Evolutionary conservation across 2,329 filamentous ascomycete genomes (phyloP).

Genomic region (Neonectria sp.): DNA sequence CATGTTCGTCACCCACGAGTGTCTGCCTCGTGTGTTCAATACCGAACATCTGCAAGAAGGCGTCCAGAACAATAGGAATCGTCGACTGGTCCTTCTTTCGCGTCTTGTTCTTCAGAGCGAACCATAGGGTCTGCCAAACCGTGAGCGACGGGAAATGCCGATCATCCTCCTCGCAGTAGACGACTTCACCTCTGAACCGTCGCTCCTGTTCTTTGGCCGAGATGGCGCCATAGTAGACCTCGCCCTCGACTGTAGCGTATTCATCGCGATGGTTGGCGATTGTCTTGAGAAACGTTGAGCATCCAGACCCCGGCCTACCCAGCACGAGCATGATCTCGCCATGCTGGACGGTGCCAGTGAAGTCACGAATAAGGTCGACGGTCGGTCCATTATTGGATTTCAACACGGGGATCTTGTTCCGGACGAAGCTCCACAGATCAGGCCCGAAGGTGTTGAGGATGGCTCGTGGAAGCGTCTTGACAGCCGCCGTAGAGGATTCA

Average conservation of each 20-base stretch:
- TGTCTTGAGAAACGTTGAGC: constrained; percentile 63
- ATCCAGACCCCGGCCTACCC: constrained; percentile 74
- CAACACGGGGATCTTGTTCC: constrained; percentile 12
- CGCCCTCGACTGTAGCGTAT: constrained; percentile 23
- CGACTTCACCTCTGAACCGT: constrained; percentile 26
- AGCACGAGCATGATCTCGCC: constrained; percentile 77
- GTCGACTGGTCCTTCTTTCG: constrained; percentile 28
- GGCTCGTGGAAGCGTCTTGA: constrained; percentile 78
- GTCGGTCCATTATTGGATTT: constrained; percentile 18
- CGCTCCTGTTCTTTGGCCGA: constrained; percentile 22
- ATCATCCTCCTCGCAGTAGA: constrained; percentile 30
- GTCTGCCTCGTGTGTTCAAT: constrained; percentile 27
- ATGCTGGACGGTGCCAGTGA: constrained; percentile 65
- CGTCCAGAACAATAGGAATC: constrained; percentile 23
- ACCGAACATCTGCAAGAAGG: constrained; percentile 29
- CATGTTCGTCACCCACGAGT: constrained; percentile 73
- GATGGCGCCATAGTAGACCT: constrained; percentile 29
- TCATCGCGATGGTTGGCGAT: constrained; percentile 28
- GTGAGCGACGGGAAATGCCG: constrained; percentile 27
- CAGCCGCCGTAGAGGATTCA: constrained; percentile 74
- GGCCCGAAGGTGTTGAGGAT: constrained; percentile 82
- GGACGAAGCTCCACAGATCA: constrained; percentile 76
- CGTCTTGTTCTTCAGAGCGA: constrained; percentile 30
- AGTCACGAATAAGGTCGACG: constrained; percentile 22
- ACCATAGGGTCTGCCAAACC: constrained; percentile 31